phyloP scores from a whole-genome alignment of 176 grass and related monocot genomes.

The Ampelocalamus luodianensis region DNA sequence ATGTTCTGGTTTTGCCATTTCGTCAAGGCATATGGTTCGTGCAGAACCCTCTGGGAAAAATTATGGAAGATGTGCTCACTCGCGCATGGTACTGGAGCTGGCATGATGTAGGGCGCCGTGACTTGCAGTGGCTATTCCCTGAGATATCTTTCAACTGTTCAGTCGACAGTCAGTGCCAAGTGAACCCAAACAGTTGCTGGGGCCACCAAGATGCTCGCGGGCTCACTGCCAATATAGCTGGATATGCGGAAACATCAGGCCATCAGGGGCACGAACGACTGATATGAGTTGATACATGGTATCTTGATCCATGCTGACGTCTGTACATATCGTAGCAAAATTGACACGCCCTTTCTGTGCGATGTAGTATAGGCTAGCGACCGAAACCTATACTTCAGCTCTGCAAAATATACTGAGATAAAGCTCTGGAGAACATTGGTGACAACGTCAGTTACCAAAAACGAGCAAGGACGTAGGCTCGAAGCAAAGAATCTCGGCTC shows the following conservation, averaged over 20 bases:
- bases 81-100: neutral
- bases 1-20: neutral
- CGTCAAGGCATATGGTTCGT: neutral
- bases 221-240: neutral
- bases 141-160: neutral
- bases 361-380: too few relatives aligned
- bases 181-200: neutral
- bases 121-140: neutral
- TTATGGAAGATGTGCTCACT: neutral
- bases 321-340: neutral
- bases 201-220: neutral
- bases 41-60: neutral
- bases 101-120: neutral
- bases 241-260: neutral
- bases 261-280: neutral
- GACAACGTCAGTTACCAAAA: neutral
- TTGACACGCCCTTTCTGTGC: neutral
- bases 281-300: neutral
- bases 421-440: neutral
- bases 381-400: too few relatives aligned
- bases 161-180: neutral
- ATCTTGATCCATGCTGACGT: neutral
- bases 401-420: too few relatives aligned
- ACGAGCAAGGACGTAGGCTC: neutral
- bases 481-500: conserved; percentile 9